Percentiles rank a stretch among this genome's conserved stretches.
These are phyloP conservation scores for Arabidopsis hybrid DNA, from an alignment of 441 rosid species.

Conservation along the genomic window DNA sequence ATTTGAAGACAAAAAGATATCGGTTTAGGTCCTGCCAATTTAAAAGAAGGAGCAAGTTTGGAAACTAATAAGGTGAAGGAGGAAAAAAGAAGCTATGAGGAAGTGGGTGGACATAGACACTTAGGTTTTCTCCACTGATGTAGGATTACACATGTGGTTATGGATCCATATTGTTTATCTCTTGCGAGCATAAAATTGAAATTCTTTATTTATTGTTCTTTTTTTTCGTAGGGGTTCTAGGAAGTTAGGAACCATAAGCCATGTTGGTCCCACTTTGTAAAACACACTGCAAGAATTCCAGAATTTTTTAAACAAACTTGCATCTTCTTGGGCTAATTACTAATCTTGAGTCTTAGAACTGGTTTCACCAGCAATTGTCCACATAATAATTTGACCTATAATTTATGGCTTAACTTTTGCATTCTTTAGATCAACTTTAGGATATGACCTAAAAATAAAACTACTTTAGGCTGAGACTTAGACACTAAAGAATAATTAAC, in stretches of 20 bases:
- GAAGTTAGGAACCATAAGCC: conserved; percentile 27
- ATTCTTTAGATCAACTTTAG: conserved; percentile 24
- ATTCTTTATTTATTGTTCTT: background rate
- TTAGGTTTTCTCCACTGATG: conserved; percentile 68
- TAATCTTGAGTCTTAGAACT: conserved; percentile 17
- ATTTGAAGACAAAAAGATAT: too few species aligned
- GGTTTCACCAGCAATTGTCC: conserved; percentile 34
- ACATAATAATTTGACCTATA: conserved; percentile 18
- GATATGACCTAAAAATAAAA: conserved; percentile 13
- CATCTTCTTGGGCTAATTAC: conserved; percentile 42
- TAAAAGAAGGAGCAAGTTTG: background rate
- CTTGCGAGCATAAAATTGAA: conserved; percentile 8
- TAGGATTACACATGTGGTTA: conserved; percentile 64
- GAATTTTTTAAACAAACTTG: conserved; percentile 22
- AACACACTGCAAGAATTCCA: background rate
- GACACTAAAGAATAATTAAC: conserved; percentile 4
- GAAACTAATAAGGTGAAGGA: conserved; percentile 9
- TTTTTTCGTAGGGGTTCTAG: background rate
- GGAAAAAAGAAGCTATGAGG: conserved; percentile 12
- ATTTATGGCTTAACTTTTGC: conserved; percentile 23
- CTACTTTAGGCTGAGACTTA: conserved; percentile 27
- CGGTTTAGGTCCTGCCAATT: background rate
- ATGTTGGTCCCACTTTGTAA: conserved; percentile 51
- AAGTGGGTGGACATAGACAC: conserved; percentile 51
- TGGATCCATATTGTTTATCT: conserved; percentile 48